A percentile compares a stretch with the other conserved stretches of the same genome.
Evolutionary conservation across 805 yeast genomes (phyloP).

Genomic region (Ogataea ganodermae): DNA sequence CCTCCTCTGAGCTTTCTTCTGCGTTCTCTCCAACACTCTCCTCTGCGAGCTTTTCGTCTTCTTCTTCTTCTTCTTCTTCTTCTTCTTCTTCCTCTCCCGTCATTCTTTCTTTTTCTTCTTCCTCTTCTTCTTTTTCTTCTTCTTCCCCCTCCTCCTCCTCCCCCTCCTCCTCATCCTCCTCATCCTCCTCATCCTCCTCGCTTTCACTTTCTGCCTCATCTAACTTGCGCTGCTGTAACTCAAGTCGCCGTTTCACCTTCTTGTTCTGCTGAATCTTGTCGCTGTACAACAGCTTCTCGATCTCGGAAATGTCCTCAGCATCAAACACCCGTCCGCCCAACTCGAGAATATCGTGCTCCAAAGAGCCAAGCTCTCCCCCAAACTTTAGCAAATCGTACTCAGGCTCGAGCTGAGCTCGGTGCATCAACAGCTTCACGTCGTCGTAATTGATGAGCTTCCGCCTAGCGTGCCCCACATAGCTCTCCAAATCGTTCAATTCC

Average conservation of each 20-base stretch:
- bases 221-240: slow-evolving; percentile 8
- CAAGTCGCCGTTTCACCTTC: slow-evolving; percentile 10
- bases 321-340: slow-evolving; percentile 22
- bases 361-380: slow-evolving; percentile 6
- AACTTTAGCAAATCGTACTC: slow-evolving; percentile 18
- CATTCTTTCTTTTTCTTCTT: slow-evolving; percentile 2
- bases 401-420: slow-evolving; percentile 29
- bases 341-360: slow-evolving; percentile 20
- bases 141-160: slow-evolving; percentile 5
- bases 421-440: slow-evolving; percentile 38
- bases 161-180: neutral
- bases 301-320: slow-evolving; percentile 28
- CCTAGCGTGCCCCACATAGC: slow-evolving; percentile 37
- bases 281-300: slow-evolving; percentile 28
- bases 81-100: slow-evolving; percentile 9
- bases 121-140: slow-evolving; percentile 8
- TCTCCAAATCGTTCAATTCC: slow-evolving; percentile 37
- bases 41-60: neutral
- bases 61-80: neutral
- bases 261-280: slow-evolving; percentile 19
- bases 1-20: slow-evolving; percentile 4
- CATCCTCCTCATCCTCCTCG: slow-evolving; percentile 12
- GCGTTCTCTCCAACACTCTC: neutral
- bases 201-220: slow-evolving; percentile 10
- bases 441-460: slow-evolving; percentile 33